phyloP scores from a whole-genome alignment of 345 rosid genomes.

The Angophora floribunda region DNA sequence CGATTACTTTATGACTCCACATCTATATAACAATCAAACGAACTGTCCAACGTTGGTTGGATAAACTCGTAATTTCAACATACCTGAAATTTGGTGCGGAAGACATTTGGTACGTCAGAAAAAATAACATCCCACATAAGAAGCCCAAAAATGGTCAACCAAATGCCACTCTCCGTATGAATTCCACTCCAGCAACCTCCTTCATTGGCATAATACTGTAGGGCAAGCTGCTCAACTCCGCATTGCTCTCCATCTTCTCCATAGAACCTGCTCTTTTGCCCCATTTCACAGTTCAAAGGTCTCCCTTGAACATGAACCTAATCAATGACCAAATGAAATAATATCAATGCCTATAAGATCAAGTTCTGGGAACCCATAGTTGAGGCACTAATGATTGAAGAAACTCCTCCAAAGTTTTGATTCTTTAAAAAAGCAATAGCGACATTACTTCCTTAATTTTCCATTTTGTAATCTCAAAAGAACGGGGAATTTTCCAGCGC shows the following conservation, averaged over 20 bases:
- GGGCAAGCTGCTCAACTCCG: constrained; percentile 92
- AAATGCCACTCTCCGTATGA: constrained; percentile 83
- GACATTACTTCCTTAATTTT: constrained; percentile 58
- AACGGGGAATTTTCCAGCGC: constrained; percentile 87
- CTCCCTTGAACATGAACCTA: constrained; percentile 82
- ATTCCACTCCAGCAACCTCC: constrained; percentile 88
- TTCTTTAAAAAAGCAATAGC: not conserved
- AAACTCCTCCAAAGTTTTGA: not conserved
- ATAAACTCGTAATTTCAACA: not conserved
- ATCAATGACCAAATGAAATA: not conserved
- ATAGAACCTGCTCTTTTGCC: constrained; percentile 70
- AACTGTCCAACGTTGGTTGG: not conserved
- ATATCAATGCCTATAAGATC: not conserved
- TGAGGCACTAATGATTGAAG: not conserved
- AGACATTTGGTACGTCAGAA: constrained; percentile 66
- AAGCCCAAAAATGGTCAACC: constrained; percentile 87
- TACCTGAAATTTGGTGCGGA: constrained; percentile 81
- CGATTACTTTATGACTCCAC: not conserved
- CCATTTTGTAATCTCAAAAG: constrained; percentile 34
- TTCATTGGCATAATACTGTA: constrained; percentile 77
- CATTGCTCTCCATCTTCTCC: constrained; percentile 89
- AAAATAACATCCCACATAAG: constrained; percentile 89
- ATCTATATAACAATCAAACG: not conserved
- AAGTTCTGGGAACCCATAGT: not conserved
- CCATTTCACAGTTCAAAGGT: constrained; percentile 74